A percentile compares a stretch with the other conserved stretches of the same genome.
phyloP scores from a whole-genome alignment of 1,284 basidiomycete species.

The Leccinum pachyderme region DNA sequence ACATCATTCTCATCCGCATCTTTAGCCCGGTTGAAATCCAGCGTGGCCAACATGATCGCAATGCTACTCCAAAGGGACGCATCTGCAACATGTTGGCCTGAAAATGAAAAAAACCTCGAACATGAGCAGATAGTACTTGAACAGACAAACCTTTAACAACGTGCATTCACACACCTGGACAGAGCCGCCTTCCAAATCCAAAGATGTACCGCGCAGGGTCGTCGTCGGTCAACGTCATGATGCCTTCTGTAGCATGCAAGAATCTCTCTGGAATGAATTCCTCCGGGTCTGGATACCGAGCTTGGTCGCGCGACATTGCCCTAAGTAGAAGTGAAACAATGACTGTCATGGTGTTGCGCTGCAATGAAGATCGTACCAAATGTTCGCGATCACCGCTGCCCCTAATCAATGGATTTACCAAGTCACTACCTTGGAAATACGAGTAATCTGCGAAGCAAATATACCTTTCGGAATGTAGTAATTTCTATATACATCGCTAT shows the following conservation, averaged over 20 bases:
- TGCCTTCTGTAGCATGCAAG: constrained; percentile 12
- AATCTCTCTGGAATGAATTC: constrained; percentile 25
- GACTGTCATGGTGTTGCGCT: background rate
- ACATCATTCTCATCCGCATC: background rate
- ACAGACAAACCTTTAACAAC: too few relatives aligned
- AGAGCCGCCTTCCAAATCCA: constrained; percentile 26
- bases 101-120: background rate
- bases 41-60: background rate
- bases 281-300: constrained; percentile 18
- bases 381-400: constrained; percentile 18
- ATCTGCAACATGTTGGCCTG: background rate
- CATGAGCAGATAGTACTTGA: too few relatives aligned
- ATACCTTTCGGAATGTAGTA: constrained; percentile 29
- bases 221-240: constrained; percentile 13
- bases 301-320: constrained; percentile 21
- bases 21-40: background rate
- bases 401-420: constrained; percentile 1
- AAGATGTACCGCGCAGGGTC: constrained; percentile 12
- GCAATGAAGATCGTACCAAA: constrained; percentile 16
- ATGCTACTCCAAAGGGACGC: background rate
- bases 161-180: constrained; percentile 13
- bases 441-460: background rate
- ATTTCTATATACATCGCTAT: constrained; percentile 20
- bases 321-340: background rate
- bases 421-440: background rate